These are phyloP conservation scores for Wickerhamiella lipophila DNA, from an alignment of 805 yeast genomes.

Conservation along the genomic window DNA sequence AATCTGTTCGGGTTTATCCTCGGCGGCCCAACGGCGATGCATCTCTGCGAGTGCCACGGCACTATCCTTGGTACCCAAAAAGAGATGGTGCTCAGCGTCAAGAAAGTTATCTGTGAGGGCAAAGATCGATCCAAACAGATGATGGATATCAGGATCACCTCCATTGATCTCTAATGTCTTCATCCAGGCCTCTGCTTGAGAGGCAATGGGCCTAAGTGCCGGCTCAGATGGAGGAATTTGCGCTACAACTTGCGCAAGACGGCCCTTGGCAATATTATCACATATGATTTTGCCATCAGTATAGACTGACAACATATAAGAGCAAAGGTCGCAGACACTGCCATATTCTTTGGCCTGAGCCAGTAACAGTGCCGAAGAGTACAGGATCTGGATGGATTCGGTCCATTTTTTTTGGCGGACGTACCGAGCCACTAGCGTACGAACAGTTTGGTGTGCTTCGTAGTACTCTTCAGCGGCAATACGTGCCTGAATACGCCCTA, in stretches of 20 bases:
- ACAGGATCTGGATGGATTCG: conserved; percentile 62
- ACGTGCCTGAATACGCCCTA: conserved; percentile 25
- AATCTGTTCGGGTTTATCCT: conserved; percentile 21
- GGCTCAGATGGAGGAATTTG: conserved; percentile 42
- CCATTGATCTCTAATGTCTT: conserved; percentile 37
- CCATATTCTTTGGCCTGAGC: conserved; percentile 62
- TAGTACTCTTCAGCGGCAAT: conserved; percentile 67
- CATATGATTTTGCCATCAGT: conserved; percentile 37
- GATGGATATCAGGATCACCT: conserved; percentile 69
- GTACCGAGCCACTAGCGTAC: conserved; percentile 80
- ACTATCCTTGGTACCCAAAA: conserved; percentile 49
- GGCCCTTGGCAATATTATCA: conserved; percentile 35
- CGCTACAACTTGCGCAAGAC: conserved; percentile 33
- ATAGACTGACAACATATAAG: conserved; percentile 61
- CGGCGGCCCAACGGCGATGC: conserved; percentile 36
- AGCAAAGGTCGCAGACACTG: conserved; percentile 64
- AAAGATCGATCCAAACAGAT: conserved; percentile 57
- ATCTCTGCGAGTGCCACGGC: conserved; percentile 36
- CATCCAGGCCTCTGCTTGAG: conserved; percentile 50
- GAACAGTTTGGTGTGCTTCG: conserved; percentile 90
- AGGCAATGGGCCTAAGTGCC: conserved; percentile 52
- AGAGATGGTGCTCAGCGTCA: conserved; percentile 61
- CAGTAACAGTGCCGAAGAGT: conserved; percentile 57
- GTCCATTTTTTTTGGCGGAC: conserved; percentile 52
- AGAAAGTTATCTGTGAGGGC: conserved; percentile 36